Conservation (phyloP, 106 monocot species). For the Xerophyta viscosa region DNA sequence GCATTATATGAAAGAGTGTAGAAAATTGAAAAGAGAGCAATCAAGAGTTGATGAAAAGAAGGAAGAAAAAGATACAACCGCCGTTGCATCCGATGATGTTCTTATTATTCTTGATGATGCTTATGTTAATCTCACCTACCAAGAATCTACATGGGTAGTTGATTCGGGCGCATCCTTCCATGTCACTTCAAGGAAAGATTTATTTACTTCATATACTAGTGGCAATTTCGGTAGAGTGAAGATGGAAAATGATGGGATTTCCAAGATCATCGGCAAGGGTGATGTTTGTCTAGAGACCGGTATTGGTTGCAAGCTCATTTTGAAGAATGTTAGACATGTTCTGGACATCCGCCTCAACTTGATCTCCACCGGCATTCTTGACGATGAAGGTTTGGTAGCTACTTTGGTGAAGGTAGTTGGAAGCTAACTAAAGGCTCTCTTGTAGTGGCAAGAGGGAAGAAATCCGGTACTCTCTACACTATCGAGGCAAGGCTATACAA, state of each 20-base stretch:
- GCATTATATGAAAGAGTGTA: slow-evolving; percentile 2
- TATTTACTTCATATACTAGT: not conserved
- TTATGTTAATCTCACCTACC: not conserved
- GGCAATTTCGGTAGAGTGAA: slow-evolving; percentile 1
- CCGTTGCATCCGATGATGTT: not conserved
- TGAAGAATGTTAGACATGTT: slow-evolving; percentile 9
- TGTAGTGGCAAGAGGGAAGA: slow-evolving; percentile 13
- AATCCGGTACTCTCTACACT: slow-evolving; percentile 4
- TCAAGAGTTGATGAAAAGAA: not conserved
- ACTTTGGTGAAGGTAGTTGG: slow-evolving; percentile 1
- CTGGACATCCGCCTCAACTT: slow-evolving; percentile 4
- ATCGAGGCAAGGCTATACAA: not conserved
- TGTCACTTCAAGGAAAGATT: not conserved
- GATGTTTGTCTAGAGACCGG: slow-evolving; percentile 4
- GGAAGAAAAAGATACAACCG: not conserved
- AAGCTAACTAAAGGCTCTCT: slow-evolving; percentile 6
- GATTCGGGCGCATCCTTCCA: slow-evolving; percentile 10
- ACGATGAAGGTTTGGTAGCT: slow-evolving; percentile 1
- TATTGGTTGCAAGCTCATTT: not conserved
- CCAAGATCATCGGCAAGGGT: not conserved
- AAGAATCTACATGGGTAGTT: not conserved
- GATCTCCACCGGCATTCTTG: not conserved
- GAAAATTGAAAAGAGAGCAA: not conserved
- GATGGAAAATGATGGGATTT: slow-evolving; percentile 3
- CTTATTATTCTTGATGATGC: not conserved